Conservation (phyloP, 225 moss, liverwort and hornwort genomes). For the Thuidium tamariscinum region DNA sequence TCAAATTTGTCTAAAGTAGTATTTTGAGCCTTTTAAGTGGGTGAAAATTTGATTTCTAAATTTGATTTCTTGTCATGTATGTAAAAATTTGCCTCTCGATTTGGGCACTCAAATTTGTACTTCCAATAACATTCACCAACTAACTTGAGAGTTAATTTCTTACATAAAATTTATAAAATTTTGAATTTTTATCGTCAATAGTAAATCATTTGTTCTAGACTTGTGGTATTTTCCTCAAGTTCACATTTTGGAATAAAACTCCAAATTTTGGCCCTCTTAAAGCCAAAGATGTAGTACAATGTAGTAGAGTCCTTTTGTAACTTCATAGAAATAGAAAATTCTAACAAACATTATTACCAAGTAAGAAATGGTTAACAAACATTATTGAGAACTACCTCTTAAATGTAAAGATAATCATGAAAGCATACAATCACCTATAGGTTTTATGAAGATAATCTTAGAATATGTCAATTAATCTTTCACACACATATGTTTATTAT, state of each 20-base stretch:
- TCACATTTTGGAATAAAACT: background rate
- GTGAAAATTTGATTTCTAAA: background rate
- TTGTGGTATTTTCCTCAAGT: background rate
- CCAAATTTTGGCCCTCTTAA: background rate
- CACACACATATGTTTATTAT: background rate
- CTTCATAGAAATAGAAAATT: background rate
- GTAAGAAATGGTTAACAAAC: background rate
- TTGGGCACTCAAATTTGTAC: background rate
- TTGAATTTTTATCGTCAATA: accelerated
- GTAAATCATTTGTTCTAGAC: background rate
- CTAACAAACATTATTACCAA: background rate
- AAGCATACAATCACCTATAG: accelerated
- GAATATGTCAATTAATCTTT: background rate
- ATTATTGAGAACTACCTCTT: background rate
- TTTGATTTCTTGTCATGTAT: background rate
- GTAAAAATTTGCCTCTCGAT: background rate
- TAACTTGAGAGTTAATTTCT: accelerated
- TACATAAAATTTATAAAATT: background rate
- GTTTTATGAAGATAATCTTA: background rate
- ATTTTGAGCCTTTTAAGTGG: accelerated
- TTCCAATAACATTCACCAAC: accelerated
- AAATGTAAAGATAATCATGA: background rate
- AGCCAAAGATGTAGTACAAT: background rate
- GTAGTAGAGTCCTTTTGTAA: background rate
- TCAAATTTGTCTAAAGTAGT: background rate